Base-by-base conservation (phyloP, 2,329 filamentous ascomycete species). In the Teratosphaeria nubilosa region DNA sequence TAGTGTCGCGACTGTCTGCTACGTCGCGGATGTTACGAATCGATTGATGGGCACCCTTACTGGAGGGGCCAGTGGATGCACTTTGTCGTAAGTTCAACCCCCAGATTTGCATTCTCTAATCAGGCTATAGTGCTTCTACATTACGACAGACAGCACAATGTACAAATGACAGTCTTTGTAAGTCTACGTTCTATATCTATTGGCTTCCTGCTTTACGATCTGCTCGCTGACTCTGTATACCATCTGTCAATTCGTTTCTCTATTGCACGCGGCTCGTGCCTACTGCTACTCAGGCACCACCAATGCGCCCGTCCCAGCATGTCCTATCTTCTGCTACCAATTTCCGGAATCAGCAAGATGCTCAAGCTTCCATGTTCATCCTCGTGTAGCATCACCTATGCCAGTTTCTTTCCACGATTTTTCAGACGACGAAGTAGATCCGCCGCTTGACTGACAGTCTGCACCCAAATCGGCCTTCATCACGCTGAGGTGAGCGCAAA, bases 11-110 rank as follows among this genome's bases (percentile, higher is more conserved):
- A 79, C 78, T 16, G 73, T 75, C 60, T 80, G 78, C 70, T 82
- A 82, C 64, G 71, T 75, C 10, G 73, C 70, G 16, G 80, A 82
- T 60, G 70, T 82, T 61, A 79, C 80, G 48, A 80, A 80, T 64
- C 55, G 55, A 13, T 41, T 53, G 20, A 52, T 25, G 6, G 55
- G 55, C 25, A 48, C 13, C 11, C 16, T 51, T 22, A 56, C 22
- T 2, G 37, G 5, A 4, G 54, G 25, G 20, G 5, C 25, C 11
- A 27, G 37, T 24, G 37, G 13, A 7, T 48, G 34, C 37, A 56
- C 22, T 48, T 20, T 48, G n/a, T 48, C 41, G 41, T 22, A 48
- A 48, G 41, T 48, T 22, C 9, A 48, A 20, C 4, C 20, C 20
- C 41, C 41, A 22, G n/a, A 20, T n/a, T n/a, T 20, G 41, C 41